Evolutionary conservation across 371 early-diverging fungal genomes (phyloP).

Genomic region (Mycotypha africana): DNA sequence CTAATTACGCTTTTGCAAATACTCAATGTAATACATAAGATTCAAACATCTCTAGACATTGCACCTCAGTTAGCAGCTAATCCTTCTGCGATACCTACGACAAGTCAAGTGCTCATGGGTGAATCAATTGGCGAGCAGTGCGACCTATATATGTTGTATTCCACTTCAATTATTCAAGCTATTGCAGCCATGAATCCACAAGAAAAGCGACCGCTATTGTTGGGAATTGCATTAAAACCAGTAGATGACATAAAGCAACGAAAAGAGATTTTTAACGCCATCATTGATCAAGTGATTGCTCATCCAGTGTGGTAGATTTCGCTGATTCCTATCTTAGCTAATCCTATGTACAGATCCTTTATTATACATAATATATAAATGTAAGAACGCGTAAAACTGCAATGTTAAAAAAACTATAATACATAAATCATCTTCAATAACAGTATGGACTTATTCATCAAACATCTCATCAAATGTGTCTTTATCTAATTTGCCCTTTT

Average conservation of each 20-base stretch:
- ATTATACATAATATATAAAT: no score
- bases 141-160: constrained; percentile 58
- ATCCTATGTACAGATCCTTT: no score
- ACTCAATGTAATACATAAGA: constrained; percentile 17
- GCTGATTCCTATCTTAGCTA: no score
- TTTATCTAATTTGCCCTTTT: constrained; percentile 40
- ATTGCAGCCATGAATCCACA: constrained; percentile 56
- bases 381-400: no score
- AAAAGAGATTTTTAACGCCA: constrained; percentile 28
- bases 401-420: no score
- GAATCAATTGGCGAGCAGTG: constrained; percentile 46
- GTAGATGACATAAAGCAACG: constrained; percentile 25
- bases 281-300: constrained; percentile 36
- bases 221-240: constrained; percentile 59
- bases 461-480: constrained; percentile 47
- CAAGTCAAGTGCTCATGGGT: constrained; percentile 47
- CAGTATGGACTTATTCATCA: no score
- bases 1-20: no score
- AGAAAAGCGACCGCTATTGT: constrained; percentile 53
- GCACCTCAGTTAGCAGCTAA: constrained; percentile 37
- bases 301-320: constrained; percentile 32
- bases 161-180: constrained; percentile 60
- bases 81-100: constrained; percentile 42
- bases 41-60: constrained; percentile 44
- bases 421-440: no score